Evolutionary conservation across 257 asterid species (phyloP).

Genomic region (Solanum raphanifolium): DNA sequence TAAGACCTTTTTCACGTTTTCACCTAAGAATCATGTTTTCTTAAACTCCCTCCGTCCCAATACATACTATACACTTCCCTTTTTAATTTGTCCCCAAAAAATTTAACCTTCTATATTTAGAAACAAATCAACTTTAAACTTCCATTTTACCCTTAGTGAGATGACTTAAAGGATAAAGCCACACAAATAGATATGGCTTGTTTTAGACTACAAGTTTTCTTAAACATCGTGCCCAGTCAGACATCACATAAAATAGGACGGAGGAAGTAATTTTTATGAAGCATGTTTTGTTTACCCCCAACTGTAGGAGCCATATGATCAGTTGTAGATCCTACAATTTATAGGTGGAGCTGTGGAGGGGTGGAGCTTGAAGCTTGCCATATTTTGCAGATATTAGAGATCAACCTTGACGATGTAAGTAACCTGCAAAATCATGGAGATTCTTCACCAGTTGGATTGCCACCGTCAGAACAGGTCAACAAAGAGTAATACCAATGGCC

Average conservation of each 20-base stretch:
- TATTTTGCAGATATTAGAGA: neutral
- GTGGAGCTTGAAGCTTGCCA: neutral
- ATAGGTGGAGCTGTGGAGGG: neutral
- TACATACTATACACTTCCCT: too few species aligned
- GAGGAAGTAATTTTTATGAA: neutral
- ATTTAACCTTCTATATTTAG: neutral
- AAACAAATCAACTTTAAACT: neutral
- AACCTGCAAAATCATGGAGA: neutral
- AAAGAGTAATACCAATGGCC: neutral
- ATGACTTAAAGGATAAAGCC: neutral
- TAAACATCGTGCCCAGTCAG: neutral
- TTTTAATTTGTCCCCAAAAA: too few species aligned
- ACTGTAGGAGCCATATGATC: neutral
- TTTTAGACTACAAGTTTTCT: neutral
- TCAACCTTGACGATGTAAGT: neutral
- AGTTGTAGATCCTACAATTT: neutral
- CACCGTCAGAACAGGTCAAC: neutral
- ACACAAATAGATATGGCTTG: neutral
- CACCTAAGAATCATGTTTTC: too few species aligned
- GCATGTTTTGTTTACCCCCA: neutral
- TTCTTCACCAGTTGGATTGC: neutral
- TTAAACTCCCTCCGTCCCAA: too few species aligned
- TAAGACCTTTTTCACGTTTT: too few species aligned
- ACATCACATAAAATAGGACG: neutral
- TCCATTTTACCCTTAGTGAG: neutral